Evolutionary conservation across 345 rosid species (phyloP), one percentile per base, ranked within the genome.

Genomic region (Ricinus communis): DNA sequence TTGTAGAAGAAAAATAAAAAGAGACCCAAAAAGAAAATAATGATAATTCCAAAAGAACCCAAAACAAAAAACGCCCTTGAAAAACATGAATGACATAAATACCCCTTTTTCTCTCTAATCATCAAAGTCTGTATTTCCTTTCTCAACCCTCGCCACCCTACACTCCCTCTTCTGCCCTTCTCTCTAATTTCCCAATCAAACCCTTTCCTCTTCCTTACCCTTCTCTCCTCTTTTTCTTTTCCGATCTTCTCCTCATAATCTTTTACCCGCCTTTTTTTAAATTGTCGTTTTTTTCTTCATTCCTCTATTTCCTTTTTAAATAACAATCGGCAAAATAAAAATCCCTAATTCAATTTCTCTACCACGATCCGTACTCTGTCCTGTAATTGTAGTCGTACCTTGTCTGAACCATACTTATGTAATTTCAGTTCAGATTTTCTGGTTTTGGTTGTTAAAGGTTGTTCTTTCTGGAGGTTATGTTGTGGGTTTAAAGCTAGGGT

Each of bases 121-220:
- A 16, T 8, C 36, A 33, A 38, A 7, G 21, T 13, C 71, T 57
- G 77, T 73, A 66, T 57, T 66, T 73, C 66, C 77, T 60, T 73
- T 66, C 60, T 33, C 51, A 67, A 45, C 72, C 77, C 77, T 67
- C 46, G 40, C 46, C 43, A 27, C 68, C 62, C 46, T 24, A 40
- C 15, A 22, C 71, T 73, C 66, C 71, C 77, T 51, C 72, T 74
- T 61, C 77, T 74, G 72, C 77, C 72, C 77, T 74, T 58, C 58
- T 55, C 70, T 65, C 65, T 47, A 60, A 49, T 36, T 71, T 62
- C 74, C 74, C 60, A 62, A 50, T 38, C 74, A 18, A 21, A 46
- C 27, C 73, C 66, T 54, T 57, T 45, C 5, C 60, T 28, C 13
- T 1, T 46, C 65, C 19, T 40, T 57, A 47, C 68, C 50, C 72